A percentile compares a stretch with the other conserved stretches of the same genome.
Conservation (phyloP, 2,329 filamentous ascomycete genomes). For the Colletotrichum gloeosporioides region DNA sequence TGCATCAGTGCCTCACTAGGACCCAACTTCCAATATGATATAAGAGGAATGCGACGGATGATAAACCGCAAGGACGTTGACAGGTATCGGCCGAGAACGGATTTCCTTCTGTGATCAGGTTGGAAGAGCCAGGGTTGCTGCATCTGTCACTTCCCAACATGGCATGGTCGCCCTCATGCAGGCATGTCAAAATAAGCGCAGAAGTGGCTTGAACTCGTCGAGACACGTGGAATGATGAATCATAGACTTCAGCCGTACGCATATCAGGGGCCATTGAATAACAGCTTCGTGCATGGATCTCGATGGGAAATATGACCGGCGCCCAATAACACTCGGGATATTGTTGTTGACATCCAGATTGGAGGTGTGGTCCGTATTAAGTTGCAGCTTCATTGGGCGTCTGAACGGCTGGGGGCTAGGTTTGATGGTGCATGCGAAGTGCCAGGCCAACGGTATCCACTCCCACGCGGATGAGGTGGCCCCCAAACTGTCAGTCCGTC, state of each 20-base stretch:
- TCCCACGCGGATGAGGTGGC: not conserved
- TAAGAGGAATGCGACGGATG: not conserved
- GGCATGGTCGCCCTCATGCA: not conserved
- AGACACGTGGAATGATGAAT: conserved; percentile 8
- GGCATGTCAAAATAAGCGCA: not conserved
- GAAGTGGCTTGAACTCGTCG: not conserved
- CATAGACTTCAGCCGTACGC: not conserved
- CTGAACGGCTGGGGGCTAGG: not conserved
- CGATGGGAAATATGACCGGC: not conserved
- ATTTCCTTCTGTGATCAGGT: not conserved
- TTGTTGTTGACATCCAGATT: rapidly evolving
- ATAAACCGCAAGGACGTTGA: not conserved
- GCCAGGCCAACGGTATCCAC: not conserved
- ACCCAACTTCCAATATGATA: not conserved
- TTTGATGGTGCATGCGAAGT: not conserved
- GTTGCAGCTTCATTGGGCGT: not conserved
- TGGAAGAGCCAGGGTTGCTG: not conserved
- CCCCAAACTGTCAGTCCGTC: not conserved
- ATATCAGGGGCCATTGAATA: too few species aligned
- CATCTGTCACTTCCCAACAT: not conserved
- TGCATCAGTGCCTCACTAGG: not conserved
- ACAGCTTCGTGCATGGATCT: not conserved
- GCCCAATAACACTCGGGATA: not conserved
- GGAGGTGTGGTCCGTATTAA: not conserved
- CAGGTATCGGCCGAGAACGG: not conserved